phyloP scores from a whole-genome alignment of 257 asterid species.

The Solanum boliviense region DNA sequence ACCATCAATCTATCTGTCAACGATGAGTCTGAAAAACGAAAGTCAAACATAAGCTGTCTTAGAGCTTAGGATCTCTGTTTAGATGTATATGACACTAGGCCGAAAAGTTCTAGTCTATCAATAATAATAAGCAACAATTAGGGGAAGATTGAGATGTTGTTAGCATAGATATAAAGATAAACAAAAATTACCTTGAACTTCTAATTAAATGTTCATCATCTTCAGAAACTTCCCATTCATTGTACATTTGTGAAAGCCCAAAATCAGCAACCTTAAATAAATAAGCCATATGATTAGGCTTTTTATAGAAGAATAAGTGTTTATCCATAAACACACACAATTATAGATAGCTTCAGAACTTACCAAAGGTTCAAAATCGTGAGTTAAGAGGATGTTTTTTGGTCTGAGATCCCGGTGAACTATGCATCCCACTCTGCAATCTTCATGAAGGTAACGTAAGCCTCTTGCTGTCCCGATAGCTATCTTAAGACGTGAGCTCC shows the following conservation, averaged over 20 bases:
- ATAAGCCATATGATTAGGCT: background rate
- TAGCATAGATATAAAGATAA: background rate
- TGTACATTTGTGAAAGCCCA: conserved; percentile 72
- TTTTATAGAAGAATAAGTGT: background rate
- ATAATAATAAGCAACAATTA: background rate
- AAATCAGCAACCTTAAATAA: conserved; percentile 70
- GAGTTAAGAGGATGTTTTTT: conserved; percentile 76
- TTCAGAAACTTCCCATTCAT: conserved; percentile 46
- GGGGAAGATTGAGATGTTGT: background rate
- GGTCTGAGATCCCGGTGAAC: conserved; percentile 72
- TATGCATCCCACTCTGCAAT: conserved; percentile 89
- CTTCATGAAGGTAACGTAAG: conserved; percentile 86
- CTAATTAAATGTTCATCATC: conserved; percentile 41
- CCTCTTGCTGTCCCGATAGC: conserved; percentile 94
- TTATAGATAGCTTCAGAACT: background rate
- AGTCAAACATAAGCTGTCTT: background rate
- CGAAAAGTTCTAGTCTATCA: background rate
- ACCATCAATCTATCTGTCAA: background rate
- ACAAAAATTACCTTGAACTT: conserved; percentile 44
- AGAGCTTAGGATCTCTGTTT: background rate
- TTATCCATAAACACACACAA: background rate
- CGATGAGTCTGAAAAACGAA: background rate
- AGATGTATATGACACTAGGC: background rate
- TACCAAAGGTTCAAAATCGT: conserved; percentile 90
- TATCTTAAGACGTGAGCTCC: conserved; percentile 63